phyloP scores from a whole-genome alignment of 2,329 filamentous ascomycete genomes.

The Beauveria brongniartii region DNA sequence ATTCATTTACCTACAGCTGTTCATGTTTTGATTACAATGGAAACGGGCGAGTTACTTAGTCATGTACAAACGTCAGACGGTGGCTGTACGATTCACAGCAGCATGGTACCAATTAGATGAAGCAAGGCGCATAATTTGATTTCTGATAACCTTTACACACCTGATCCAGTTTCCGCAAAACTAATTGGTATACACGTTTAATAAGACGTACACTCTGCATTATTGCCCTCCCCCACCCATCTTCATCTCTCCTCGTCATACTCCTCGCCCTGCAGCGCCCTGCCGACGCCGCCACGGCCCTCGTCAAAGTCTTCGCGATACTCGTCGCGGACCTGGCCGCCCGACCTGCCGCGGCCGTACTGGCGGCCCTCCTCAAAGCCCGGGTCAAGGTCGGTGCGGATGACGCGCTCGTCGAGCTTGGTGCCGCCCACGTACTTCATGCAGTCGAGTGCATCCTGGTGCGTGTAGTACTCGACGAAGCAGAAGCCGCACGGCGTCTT shows the following conservation, averaged over 20 bases:
- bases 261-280: constrained; percentile 57
- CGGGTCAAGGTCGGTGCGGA: constrained; percentile 89
- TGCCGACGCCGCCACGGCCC: constrained; percentile 80
- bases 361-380: constrained; percentile 94
- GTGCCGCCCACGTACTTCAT: constrained; percentile 98
- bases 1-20: constrained; percentile 5
- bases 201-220: neutral
- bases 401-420: constrained; percentile 94
- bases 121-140: constrained; percentile 11
- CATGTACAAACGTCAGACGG: constrained; percentile 5
- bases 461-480: constrained; percentile 98
- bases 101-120: constrained; percentile 9
- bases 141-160: neutral
- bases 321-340: constrained; percentile 94
- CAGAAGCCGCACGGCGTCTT: constrained; percentile 99
- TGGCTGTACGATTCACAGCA: constrained; percentile 5
- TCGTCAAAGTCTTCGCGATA: constrained; percentile 97
- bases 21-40: neutral
- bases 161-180: neutral
- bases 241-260: constrained; percentile 30
- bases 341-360: constrained; percentile 91
- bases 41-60: neutral
- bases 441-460: constrained; percentile 93
- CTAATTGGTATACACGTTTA: neutral
- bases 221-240: neutral